Conservation (phyloP, 805 yeast genomes). For the Hermanozyma aechmeae region DNA sequence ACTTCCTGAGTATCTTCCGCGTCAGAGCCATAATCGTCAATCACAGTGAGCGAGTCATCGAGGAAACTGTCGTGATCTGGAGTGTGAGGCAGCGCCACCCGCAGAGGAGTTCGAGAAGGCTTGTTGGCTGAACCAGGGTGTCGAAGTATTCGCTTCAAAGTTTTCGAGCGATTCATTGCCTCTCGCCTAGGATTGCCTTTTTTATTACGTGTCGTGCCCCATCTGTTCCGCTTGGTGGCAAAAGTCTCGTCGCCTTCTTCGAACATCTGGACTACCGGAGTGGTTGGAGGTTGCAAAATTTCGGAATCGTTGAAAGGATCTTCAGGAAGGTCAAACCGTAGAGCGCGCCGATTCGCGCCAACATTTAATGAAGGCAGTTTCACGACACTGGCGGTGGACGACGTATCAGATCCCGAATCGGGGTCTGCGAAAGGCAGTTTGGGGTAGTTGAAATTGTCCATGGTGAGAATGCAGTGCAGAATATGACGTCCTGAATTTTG, state of each 20-base stretch:
- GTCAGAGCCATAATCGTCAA: slow-evolving; percentile 7
- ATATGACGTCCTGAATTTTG: no score
- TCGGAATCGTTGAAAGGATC: slow-evolving; percentile 2
- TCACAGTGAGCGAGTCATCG: slow-evolving; percentile 2
- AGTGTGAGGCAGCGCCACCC: no score
- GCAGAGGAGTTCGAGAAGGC: no score
- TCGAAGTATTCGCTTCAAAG: slow-evolving; percentile 46
- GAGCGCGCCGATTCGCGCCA: slow-evolving; percentile 8
- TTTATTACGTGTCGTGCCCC: slow-evolving; percentile 84
- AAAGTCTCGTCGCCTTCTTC: slow-evolving; percentile 17
- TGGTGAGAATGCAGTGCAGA: no score
- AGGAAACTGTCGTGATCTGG: no score
- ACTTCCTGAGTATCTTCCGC: slow-evolving; percentile 9
- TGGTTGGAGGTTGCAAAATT: slow-evolving; percentile 3
- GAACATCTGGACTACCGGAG: slow-evolving; percentile 7
- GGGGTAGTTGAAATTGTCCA: slow-evolving; percentile 10
- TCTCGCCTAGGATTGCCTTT: slow-evolving; percentile 52
- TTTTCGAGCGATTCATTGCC: slow-evolving; percentile 46
- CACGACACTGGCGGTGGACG: slow-evolving; percentile 2
- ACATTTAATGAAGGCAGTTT: slow-evolving; percentile 18
- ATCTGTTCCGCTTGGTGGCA: slow-evolving; percentile 68
- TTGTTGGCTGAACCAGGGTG: no score
- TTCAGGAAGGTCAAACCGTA: slow-evolving; percentile 23
- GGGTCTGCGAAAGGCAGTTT: slow-evolving; percentile 10
- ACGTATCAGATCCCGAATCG: slow-evolving; percentile 2